Conservation (phyloP, 1,139 yeast genomes). For the Geotrichum australiense region DNA sequence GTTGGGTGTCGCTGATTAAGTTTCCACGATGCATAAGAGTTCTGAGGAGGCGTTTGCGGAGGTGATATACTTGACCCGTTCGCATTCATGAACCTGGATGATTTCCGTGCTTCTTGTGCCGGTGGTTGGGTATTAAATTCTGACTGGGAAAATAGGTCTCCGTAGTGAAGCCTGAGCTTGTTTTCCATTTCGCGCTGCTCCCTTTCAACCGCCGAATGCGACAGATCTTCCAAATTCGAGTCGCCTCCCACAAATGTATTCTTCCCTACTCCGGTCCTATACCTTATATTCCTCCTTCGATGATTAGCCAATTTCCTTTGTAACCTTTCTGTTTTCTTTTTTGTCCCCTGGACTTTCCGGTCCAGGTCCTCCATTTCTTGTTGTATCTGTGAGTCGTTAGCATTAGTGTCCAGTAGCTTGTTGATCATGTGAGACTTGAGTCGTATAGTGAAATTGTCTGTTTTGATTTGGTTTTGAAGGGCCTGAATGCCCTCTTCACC, state of each 20-base stretch:
- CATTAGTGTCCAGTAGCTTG: conserved; percentile 18
- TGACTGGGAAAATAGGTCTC: conserved; percentile 11
- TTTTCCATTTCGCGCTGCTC: conserved; percentile 13
- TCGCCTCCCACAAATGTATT: background rate
- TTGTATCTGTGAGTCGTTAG: conserved; percentile 13
- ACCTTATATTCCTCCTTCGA: background rate
- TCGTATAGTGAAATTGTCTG: conserved; percentile 22
- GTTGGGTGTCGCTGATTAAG: background rate
- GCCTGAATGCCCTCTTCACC: conserved; percentile 12
- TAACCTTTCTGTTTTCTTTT: conserved; percentile 6
- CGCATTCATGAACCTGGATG: conserved; percentile 1
- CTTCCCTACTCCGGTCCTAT: background rate
- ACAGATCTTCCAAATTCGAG: conserved; percentile 8
- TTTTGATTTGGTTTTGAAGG: conserved; percentile 11
- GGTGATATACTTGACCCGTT: conserved; percentile 7
- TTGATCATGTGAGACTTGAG: conserved; percentile 21
- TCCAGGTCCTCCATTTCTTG: conserved; percentile 23
- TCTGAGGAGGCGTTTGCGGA: background rate
- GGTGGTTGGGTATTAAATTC: conserved; percentile 2
- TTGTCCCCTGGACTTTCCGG: background rate
- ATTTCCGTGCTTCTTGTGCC: background rate
- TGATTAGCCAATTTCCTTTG: conserved; percentile 1
- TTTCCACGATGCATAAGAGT: background rate
- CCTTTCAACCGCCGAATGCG: conserved; percentile 15
- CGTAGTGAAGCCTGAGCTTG: too few species aligned